Evolutionary conservation across 1,139 yeast species (phyloP), one percentile per base, ranked within the genome.

Genomic region (Zygosaccharomyces pseudobailii): DNA sequence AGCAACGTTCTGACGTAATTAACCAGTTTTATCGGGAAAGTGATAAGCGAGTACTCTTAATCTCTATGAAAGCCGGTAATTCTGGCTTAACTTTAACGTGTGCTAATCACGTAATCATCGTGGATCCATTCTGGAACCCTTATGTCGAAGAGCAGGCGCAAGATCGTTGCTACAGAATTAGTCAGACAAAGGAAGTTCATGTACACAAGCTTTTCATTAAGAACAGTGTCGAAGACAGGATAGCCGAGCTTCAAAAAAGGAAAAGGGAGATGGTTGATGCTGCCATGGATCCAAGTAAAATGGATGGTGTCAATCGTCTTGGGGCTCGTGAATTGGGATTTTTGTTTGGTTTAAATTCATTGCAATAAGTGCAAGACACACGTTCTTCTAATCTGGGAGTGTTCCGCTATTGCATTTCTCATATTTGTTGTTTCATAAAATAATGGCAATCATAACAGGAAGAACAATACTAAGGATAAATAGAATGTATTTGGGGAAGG

Each of bases 71-170:
- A 61, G 96, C 97, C 1, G 97, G 97, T 57, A 89, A 87, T 63
- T 92, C 89, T 10, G 97, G 97, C 5, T 73, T 90, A 53, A 90
- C 97, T 0, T 73, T 90, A 54, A 90, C 97, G 0, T 87, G 95
- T 69, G 97, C 97, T 0, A 85, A 88, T 36, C 96, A 88, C 64
- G 95, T 90, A 8, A 79, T 90, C 43, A 77, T 90, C 9, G 77
- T 87, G 73, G 97, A 90, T 64, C 97, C 97, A 13, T 90, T 88
- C 63, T 90, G 97, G 97, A 90, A 90, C 62, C 97, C 97, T 1
- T 90, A 77, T 66, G 96, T 90, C 3, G 97, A 90, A 67, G 95
- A 87, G 41, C 97, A 90, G 68, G 97, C 97, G 0, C 88, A 87
- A 78, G 97, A 88, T 65, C 79, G 98, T 55, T 95, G 94, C 5